Evolutionary conservation across 2,329 filamentous ascomycete genomes (phyloP), one percentile per base, ranked within the genome.

Genomic region (Colletotrichum liriopes): DNA sequence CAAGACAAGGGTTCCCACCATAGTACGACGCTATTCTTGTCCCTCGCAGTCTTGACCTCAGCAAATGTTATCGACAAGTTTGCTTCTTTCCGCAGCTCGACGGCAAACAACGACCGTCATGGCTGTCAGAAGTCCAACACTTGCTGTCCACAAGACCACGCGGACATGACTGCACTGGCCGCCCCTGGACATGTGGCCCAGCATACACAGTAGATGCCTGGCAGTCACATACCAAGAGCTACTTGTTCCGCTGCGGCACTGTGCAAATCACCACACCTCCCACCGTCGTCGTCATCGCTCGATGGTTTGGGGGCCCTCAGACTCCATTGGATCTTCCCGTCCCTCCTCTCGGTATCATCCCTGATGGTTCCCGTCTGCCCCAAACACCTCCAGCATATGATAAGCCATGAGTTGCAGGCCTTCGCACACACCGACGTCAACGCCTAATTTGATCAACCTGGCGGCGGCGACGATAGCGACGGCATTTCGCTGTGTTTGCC

Each of bases 311-410:
- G 20, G 41, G n/a, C 39, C 26, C n/a, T 58, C 69, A 12, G 26
- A 45, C 59, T 54, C 20, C 39, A 72, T 69, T 68, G 69, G 65
- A 54, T 59, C 65, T 39, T 58, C 54, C 56, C 58, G 29, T 68
- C 39, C 65, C 59, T 59, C 45, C 59, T 60, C 51, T 62, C 43
- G 56, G 52, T 58, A 43, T 49, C 68, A 69, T 69, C 65, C 69
- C 45, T 64, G 65, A 54, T 20, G n/a, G 45, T n/a, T 51, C 23
- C 54, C 47, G 45, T 45, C 63, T 23, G 49, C 45, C 55, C 39
- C 54, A 23, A 32, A 39, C 29, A 5, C 67, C 20, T 29, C 12
- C 37, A 54, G 51, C 67, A 61, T 41, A 61, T 45, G 39, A n/a
- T 51, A 37, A 32, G 45, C 39, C 41, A 39, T 45, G 26, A 18